phyloP scores from a whole-genome alignment of 1,284 basidiomycete species.

The Ustilago crameri region DNA sequence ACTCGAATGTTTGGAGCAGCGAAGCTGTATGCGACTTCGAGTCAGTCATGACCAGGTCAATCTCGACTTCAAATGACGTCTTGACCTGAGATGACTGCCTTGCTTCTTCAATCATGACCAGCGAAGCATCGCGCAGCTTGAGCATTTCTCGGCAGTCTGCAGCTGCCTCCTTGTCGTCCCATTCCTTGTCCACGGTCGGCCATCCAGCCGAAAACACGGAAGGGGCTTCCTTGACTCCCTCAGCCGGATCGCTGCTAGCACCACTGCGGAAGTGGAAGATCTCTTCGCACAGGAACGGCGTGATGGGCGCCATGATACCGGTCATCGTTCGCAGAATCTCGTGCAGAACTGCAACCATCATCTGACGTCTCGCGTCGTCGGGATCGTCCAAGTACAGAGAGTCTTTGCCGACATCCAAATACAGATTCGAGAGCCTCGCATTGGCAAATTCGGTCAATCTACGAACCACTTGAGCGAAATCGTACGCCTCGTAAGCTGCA shows the following conservation, averaged over 20 bases:
- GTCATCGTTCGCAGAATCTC: conserved; percentile 79
- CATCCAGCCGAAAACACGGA: conserved; percentile 61
- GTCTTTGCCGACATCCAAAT: conserved; percentile 93
- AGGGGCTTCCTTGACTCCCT: conserved; percentile 11
- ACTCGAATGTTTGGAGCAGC: conserved; percentile 3
- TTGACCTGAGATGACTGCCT: conserved; percentile 43
- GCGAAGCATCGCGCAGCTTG: conserved; percentile 33
- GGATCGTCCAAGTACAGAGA: conserved; percentile 81
- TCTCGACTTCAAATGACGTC: conserved; percentile 51
- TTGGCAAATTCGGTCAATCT: conserved; percentile 70
- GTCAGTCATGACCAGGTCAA: conserved; percentile 29
- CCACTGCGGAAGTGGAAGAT: conserved; percentile 73
- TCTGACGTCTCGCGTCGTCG: conserved; percentile 74
- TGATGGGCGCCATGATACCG: conserved; percentile 82
- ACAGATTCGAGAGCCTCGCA: conserved; percentile 74
- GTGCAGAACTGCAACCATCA: conserved; percentile 78
- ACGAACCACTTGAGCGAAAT: conserved; percentile 79
- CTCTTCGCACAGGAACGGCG: conserved; percentile 93
- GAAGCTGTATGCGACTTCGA: conserved; percentile 1
- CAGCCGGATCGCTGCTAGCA: conserved; percentile 46
- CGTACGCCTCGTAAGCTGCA: conserved; percentile 78
- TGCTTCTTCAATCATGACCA: conserved; percentile 51
- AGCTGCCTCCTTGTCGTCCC: conserved; percentile 29
- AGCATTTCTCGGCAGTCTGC: conserved; percentile 30
- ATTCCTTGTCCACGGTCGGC: conserved; percentile 33